Percentiles rank a stretch among this genome's conserved stretches.
Evolutionary conservation across 306 rosid species (phyloP).

Genomic region (Phaseolus lunatus): DNA sequence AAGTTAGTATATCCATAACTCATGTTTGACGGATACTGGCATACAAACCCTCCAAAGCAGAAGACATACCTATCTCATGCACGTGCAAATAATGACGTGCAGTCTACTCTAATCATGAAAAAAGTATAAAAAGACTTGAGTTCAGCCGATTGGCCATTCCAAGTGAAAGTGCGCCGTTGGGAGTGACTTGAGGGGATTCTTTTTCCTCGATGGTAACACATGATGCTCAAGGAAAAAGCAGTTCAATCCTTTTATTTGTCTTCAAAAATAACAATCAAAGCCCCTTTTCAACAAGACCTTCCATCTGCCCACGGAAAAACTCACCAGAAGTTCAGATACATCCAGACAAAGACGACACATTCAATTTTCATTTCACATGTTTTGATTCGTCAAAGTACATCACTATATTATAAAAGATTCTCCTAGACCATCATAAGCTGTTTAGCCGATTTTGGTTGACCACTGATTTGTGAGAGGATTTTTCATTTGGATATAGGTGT

Average conservation of each 20-base stretch:
- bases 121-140: neutral
- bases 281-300: neutral
- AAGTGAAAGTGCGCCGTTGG: neutral
- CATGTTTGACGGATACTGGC: too few relatives aligned
- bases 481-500: conserved; percentile 3
- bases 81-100: neutral
- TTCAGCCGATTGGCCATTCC: neutral
- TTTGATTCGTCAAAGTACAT: neutral
- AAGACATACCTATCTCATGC: too few relatives aligned
- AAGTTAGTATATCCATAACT: too few relatives aligned
- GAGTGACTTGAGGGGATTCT: neutral
- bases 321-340: neutral
- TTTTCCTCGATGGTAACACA: neutral
- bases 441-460: neutral
- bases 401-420: neutral
- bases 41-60: too few relatives aligned
- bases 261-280: neutral
- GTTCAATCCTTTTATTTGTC: neutral
- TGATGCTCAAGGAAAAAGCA: neutral
- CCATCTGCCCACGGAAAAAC: neutral
- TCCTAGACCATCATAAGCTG: neutral
- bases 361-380: neutral
- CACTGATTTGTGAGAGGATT: neutral
- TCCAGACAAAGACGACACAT: neutral
- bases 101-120: neutral